Evolutionary conservation across 2,329 filamentous ascomycete species (phyloP), one percentile per base, ranked within the genome.

Genomic region (Coniella lustricola): DNA sequence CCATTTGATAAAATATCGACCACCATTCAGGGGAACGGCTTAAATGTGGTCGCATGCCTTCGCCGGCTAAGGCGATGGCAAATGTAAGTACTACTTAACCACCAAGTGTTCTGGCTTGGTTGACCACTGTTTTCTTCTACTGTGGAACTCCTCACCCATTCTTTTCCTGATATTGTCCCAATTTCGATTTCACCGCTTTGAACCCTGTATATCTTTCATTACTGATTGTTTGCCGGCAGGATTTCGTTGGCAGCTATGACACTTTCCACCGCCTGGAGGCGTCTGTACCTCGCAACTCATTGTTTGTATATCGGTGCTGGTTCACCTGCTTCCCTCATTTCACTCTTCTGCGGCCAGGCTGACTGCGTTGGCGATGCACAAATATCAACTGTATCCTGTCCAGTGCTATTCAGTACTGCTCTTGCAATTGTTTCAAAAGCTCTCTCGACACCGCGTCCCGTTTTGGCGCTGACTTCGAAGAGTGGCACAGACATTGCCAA

Each of bases 391-490:
- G 13, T 20, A 16, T 50, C 44, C 13, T 44, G 34, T 7, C 54
- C 57, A 53, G 54, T 56, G 34, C 51, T 49, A 18, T 42, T n/a
- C 38, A 61, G 45, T n/a, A 57, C 59, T 36, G 51, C 55, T 14
- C 58, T 51, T 38, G 60, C 55, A 10, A 60, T 32, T 4, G 53
- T 49, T 22, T 56, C 55, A 37, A 58, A 87, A 9, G 85, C 80
- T 51, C 82, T 81, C 51, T 79, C 76, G 12, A 87, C 83, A 60
- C 85, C 84, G 52, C 76, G 70, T 3, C 84, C 83, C 1, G 79
- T 82, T 73, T 85, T 86, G 10, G 84, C 84, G 59, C 79, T 84
- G 12, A 83, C 86, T 67, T 87, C 84, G 61, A 84, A 84, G 66
- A 87, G 87, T 48, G 86, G 64, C 44, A 86, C 66, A n/a, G 51